Evolutionary conservation across 345 rosid species (phyloP).

Genomic region (Eucalyptus leucophloia): DNA sequence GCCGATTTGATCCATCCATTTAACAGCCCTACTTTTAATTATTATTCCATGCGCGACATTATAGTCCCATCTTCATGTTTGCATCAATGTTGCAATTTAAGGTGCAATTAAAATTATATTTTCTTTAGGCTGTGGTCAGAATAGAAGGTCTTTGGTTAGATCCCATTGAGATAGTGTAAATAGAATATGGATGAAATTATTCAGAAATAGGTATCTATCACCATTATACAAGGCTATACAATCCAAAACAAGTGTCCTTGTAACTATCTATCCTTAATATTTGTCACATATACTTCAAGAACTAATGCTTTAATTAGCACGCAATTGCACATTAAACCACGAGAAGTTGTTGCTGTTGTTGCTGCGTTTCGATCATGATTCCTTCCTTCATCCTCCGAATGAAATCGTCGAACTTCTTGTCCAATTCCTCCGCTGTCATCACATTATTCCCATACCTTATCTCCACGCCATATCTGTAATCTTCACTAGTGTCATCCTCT

Average conservation of each 20-base stretch:
- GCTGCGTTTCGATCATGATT: conserved; percentile 47
- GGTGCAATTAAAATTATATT: not conserved
- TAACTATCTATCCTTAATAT: not conserved
- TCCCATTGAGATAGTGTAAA: not conserved
- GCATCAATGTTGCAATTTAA: not conserved
- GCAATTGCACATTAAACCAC: not conserved
- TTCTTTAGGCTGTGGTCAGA: not conserved
- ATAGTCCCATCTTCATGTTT: not conserved
- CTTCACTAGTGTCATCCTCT: not conserved
- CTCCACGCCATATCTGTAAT: not conserved
- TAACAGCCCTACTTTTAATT: not conserved
- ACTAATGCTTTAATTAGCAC: not conserved
- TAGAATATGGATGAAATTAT: not conserved
- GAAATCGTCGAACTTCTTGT: conserved; percentile 81
- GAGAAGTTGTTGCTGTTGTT: conserved; percentile 38
- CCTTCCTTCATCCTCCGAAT: conserved; percentile 79
- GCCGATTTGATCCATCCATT: not conserved
- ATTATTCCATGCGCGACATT: not conserved
- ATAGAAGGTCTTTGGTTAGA: not conserved
- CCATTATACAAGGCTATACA: not conserved
- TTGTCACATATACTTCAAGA: not conserved
- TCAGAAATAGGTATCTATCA: not conserved
- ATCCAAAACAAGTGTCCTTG: not conserved
- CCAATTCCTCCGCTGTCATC: conserved; percentile 51
- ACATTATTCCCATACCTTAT: not conserved